Percentiles rank a stretch among this genome's conserved stretches.
Evolutionary conservation across 2,329 filamentous ascomycete genomes (phyloP).

Genomic region (Colletotrichum sidae): DNA sequence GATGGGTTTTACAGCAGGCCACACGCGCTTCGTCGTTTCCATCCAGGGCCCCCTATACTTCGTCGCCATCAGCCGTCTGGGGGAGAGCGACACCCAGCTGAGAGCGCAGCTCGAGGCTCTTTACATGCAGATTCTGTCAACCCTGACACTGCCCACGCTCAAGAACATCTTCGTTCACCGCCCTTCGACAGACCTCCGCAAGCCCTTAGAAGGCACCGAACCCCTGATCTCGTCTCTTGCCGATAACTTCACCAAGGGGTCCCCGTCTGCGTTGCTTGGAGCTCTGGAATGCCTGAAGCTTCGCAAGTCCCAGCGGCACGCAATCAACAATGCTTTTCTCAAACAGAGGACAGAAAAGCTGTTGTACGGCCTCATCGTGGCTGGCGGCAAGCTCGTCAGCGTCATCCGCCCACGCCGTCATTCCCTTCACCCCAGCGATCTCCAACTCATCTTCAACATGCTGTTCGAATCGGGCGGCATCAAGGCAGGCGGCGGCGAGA

Average conservation of each 20-base stretch:
- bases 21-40: conserved; percentile 85
- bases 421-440: conserved; percentile 92
- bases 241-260: conserved; percentile 94
- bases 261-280: conserved; percentile 87
- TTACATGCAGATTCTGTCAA: conserved; percentile 98
- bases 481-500: conserved; percentile 90
- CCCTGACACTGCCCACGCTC: conserved; percentile 87
- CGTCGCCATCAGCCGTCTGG: conserved; percentile 89
- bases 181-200: conserved; percentile 92
- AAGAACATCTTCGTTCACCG: conserved; percentile 88
- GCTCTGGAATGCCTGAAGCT: conserved; percentile 94
- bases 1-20: conserved; percentile 86
- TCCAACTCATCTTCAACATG: conserved; percentile 99
- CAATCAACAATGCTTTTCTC: conserved; percentile 88
- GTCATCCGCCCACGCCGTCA: conserved; percentile 95
- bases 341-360: conserved; percentile 82
- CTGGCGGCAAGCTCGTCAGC: conserved; percentile 91
- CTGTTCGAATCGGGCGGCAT: conserved; percentile 94
- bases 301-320: conserved; percentile 85
- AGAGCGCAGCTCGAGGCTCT: conserved; percentile 89
- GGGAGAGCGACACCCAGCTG: conserved; percentile 92
- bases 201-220: conserved; percentile 92
- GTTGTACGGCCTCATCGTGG: conserved; percentile 93
- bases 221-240: conserved; percentile 89
- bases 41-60: conserved; percentile 91